Evolutionary conservation across 2,329 filamentous ascomycete species (phyloP).

Genomic region (Rutstroemia sp.): DNA sequence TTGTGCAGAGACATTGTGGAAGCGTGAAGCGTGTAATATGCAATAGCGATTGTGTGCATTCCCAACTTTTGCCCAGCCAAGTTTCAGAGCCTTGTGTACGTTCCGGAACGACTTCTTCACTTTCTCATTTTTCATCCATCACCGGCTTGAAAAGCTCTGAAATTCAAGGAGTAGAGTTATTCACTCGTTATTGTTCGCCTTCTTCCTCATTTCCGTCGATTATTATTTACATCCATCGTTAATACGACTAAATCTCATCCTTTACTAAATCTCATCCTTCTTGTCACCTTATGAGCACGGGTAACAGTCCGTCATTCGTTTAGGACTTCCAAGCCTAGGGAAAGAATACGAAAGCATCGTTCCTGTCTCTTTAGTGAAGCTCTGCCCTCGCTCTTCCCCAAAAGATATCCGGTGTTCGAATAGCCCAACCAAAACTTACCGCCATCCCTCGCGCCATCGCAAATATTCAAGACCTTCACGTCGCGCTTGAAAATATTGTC

Average conservation of each 20-base stretch:
- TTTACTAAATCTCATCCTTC: neutral
- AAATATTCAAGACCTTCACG: neutral
- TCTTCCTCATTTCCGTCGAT: neutral
- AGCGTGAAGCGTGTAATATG: no score
- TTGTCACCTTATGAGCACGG: no score
- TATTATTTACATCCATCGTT: neutral
- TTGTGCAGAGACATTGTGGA: no score
- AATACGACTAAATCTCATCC: neutral
- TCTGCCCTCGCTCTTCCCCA: neutral
- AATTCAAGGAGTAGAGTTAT: neutral
- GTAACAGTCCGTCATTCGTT: no score
- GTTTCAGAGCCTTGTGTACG: no score
- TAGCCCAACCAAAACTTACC: neutral
- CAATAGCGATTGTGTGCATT: no score
- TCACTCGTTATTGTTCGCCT: neutral
- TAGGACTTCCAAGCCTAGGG: no score
- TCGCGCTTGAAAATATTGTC: no score
- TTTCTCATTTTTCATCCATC: neutral
- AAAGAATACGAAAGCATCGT: no score
- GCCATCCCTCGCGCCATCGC: slow-evolving; percentile 1
- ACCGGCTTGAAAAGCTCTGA: neutral
- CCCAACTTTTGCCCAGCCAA: no score
- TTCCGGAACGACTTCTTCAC: neutral
- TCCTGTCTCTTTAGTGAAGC: no score
- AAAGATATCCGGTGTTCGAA: neutral